These are phyloP conservation scores for Dendrobium chrysotoxum DNA, from an alignment of 106 monocot genomes.

Conservation along the genomic window DNA sequence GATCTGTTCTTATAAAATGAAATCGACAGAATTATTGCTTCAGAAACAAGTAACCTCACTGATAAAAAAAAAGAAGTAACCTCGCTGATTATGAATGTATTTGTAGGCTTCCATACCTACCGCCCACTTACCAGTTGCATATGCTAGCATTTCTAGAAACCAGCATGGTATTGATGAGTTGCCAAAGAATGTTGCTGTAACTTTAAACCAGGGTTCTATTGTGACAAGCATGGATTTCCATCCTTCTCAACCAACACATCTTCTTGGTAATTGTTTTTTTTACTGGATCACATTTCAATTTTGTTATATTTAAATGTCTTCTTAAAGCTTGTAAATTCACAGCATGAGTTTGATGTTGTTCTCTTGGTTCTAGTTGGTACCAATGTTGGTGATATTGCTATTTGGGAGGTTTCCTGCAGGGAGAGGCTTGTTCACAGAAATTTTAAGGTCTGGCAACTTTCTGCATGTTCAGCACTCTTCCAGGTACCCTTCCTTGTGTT, in stretches of 20 bases:
- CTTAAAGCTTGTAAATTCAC: background rate
- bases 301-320: background rate
- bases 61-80: background rate
- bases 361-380: conserved; percentile 42
- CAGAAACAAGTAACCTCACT: background rate
- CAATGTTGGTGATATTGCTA: conserved; percentile 44
- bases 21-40: background rate
- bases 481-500: conserved; percentile 23
- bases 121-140: conserved; percentile 19
- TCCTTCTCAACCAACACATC: conserved; percentile 33
- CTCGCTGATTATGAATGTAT: background rate
- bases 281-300: background rate
- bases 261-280: conserved; percentile 27
- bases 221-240: conserved; percentile 51
- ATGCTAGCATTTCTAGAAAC: conserved; percentile 16
- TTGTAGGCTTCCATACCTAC: conserved; percentile 19
- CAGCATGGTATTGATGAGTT: conserved; percentile 26
- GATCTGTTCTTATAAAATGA: background rate
- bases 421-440: conserved; percentile 29
- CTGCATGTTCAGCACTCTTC: conserved; percentile 17
- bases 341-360: conserved; percentile 2
- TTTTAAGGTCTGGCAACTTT: conserved; percentile 35
- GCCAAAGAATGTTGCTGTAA: conserved; percentile 28
- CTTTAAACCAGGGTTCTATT: conserved; percentile 33
- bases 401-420: conserved; percentile 40